Evolutionary conservation across 1,139 yeast species (phyloP).

Genomic region (Geotrichum siamense): DNA sequence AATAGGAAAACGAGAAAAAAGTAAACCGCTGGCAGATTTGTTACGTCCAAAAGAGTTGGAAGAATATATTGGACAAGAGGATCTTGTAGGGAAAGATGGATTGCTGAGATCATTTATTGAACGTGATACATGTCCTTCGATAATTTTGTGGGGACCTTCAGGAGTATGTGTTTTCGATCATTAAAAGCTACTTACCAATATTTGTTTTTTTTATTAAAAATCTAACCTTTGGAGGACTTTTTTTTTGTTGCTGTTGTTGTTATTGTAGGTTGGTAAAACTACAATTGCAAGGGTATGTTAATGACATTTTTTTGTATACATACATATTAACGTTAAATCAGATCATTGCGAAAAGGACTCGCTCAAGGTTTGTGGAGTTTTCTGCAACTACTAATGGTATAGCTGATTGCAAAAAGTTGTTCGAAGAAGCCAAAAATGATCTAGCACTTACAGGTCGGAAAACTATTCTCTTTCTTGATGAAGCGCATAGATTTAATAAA

Average conservation of each 20-base stretch:
- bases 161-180: constrained; percentile 44
- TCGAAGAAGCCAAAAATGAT: constrained; percentile 68
- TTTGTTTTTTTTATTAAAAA: too few species aligned
- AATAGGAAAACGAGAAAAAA: constrained; percentile 7
- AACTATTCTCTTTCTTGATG: constrained; percentile 83
- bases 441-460: constrained; percentile 55
- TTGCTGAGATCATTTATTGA: constrained; percentile 61
- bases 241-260: too few species aligned
- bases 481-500: constrained; percentile 85
- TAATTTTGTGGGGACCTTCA: constrained; percentile 93
- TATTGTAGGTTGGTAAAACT: constrained; percentile 60
- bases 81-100: constrained; percentile 69
- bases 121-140: constrained; percentile 57
- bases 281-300: constrained; percentile 48
- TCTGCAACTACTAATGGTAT: constrained; percentile 80
- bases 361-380: constrained; percentile 64
- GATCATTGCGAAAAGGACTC: constrained; percentile 50
- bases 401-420: constrained; percentile 60
- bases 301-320: neutral
- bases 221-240: too few species aligned
- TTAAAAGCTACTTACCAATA: neutral
- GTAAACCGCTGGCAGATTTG: constrained; percentile 71
- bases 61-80: constrained; percentile 83
- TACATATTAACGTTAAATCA: constrained; percentile 34
- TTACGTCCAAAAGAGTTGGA: constrained; percentile 66